Conservation (phyloP, 2,329 filamentous ascomycete genomes). For the Botrytis paeoniae region DNA sequence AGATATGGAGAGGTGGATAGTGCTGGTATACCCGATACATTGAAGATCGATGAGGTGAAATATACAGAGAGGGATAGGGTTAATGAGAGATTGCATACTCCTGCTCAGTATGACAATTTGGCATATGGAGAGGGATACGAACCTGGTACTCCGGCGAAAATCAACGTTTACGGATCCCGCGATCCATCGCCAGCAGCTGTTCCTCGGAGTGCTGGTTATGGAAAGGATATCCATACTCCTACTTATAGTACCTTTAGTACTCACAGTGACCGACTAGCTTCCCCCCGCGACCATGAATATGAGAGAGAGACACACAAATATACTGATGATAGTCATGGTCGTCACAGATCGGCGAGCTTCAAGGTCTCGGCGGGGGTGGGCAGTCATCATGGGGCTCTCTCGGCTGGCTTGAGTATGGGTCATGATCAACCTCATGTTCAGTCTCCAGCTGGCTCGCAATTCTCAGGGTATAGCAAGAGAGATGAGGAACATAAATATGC, state of each 20-base stretch:
- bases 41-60: constrained; percentile 13
- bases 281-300: constrained; percentile 17
- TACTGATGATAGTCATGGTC: constrained; percentile 25
- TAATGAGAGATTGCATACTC: constrained; percentile 6
- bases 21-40: constrained; percentile 21
- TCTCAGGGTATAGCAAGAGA: constrained; percentile 14
- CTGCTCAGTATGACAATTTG: constrained; percentile 7
- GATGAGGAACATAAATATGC: constrained; percentile 28
- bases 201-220: constrained; percentile 2
- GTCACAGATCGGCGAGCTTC: constrained; percentile 31
- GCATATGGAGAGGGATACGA: constrained; percentile 15
- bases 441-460: constrained; percentile 8
- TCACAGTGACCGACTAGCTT: background rate
- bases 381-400: constrained; percentile 26
- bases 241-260: constrained; percentile 3
- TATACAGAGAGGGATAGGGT: constrained; percentile 12
- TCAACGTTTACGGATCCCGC: constrained; percentile 17
- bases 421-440: constrained; percentile 26
- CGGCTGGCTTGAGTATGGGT: constrained; percentile 28
- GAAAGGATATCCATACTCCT: background rate
- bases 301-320: constrained; percentile 24
- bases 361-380: constrained; percentile 28
- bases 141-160: constrained; percentile 10
- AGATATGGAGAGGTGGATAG: constrained; percentile 5
- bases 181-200: constrained; percentile 1